phyloP scores from a whole-genome alignment of 1,284 basidiomycete species.

The Psilocybe mexicana region DNA sequence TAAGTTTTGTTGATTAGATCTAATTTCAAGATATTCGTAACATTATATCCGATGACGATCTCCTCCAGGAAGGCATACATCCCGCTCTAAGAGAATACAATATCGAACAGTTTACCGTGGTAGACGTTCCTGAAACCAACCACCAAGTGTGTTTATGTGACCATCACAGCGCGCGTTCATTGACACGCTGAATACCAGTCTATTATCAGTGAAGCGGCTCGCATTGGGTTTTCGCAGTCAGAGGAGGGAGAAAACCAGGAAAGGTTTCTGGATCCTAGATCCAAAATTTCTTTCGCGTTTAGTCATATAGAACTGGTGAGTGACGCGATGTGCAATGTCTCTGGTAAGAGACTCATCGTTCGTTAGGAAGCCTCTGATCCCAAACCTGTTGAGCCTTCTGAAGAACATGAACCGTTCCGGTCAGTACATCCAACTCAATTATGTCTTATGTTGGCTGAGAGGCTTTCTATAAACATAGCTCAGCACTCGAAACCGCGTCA shows the following conservation, averaged over 20 bases:
- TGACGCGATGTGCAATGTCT: constrained; percentile 1
- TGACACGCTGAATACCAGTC: constrained; percentile 48
- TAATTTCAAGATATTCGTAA: constrained; percentile 73
- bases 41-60: constrained; percentile 84
- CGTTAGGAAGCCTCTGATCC: constrained; percentile 76
- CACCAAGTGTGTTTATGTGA: constrained; percentile 57
- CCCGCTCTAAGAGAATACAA: constrained; percentile 85
- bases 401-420: constrained; percentile 76
- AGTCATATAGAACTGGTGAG: constrained; percentile 77
- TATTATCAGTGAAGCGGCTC: constrained; percentile 73
- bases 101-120: constrained; percentile 79
- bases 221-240: constrained; percentile 39
- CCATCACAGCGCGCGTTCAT: constrained; percentile 8
- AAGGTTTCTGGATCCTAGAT: constrained; percentile 81
- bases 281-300: constrained; percentile 76
- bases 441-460: not conserved
- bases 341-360: constrained; percentile 10
- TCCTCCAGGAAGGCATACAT: constrained; percentile 74
- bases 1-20: constrained; percentile 6
- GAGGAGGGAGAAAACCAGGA: constrained; percentile 41
- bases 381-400: constrained; percentile 59
- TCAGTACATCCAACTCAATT: constrained; percentile 32
- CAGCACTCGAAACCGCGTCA: constrained; percentile 67
- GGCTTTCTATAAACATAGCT: constrained; percentile 39
- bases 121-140: constrained; percentile 72